Percentiles rank a stretch among this genome's conserved stretches.
phyloP scores from a whole-genome alignment of 2,329 filamentous ascomycete species.

The Fusarium proliferatum region DNA sequence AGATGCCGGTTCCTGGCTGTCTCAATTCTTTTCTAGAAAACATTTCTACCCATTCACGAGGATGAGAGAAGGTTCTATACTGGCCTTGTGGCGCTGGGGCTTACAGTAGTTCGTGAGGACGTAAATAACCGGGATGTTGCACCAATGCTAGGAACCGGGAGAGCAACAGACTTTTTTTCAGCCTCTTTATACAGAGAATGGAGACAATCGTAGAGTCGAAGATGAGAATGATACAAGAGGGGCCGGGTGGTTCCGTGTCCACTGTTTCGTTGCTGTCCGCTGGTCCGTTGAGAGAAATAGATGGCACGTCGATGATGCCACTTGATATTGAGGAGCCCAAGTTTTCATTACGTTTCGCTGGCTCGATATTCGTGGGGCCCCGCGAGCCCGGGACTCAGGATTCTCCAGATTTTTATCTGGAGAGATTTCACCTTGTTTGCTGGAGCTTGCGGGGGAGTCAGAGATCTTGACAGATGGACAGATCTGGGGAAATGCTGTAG shows the following conservation, averaged over 20 bases:
- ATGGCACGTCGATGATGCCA: conserved; percentile 18
- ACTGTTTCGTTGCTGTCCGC: background rate
- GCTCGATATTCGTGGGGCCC: conserved; percentile 41
- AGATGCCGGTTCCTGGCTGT: conserved; percentile 10
- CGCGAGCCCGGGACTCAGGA: conserved; percentile 30
- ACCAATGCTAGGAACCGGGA: conserved; percentile 9
- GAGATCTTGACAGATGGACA: conserved; percentile 2
- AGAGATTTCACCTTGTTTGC: conserved; percentile 33
- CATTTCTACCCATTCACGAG: conserved; percentile 17
- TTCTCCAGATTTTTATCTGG: conserved; percentile 20
- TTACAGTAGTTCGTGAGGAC: conserved; percentile 15
- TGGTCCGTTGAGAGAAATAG: background rate
- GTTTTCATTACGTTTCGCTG: conserved; percentile 45
- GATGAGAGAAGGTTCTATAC: conserved; percentile 4
- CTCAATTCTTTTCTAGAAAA: conserved; percentile 29
- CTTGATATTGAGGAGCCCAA: background rate
- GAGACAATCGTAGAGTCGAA: background rate
- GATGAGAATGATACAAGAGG: conserved; percentile 1
- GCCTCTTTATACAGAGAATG: background rate
- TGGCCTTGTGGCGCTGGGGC: conserved; percentile 20
- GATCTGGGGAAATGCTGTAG: background rate
- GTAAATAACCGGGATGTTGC: background rate
- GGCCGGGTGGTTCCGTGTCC: conserved; percentile 29
- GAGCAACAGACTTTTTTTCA: background rate
- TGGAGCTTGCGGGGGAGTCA: conserved; percentile 34